Base-by-base conservation (phyloP, 2,329 filamentous ascomycete species). In the Arthroderma sp. region DNA sequence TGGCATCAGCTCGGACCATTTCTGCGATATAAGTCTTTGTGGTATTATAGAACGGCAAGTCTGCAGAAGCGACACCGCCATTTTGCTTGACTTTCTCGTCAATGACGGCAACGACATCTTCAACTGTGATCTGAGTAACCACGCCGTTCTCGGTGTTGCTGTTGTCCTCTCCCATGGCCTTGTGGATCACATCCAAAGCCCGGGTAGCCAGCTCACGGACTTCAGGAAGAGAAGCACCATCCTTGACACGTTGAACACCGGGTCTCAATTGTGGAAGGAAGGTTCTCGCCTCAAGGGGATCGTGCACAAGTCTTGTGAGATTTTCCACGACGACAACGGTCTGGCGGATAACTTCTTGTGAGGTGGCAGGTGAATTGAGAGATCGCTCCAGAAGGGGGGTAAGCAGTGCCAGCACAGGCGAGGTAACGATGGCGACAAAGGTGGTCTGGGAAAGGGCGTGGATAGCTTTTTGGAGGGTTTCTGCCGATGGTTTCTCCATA, bases 291-390 rank as follows among this genome's bases (percentile, higher is more conserved):
- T 98, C 91, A 48, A 94, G 79, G 9, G 91, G 91, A 62, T 85
- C 88, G 65, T 98, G 91, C 29, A 98, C 91, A 30, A 98, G 79
- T 71, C 94, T 96, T 49, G 91, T 98, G 70, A 98, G 72, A 69
- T 98, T 98, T 70, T 98, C 91, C 15, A 91, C 84, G 42, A 98
- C 93, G 44, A 98, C 87, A 29, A 94, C 87, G 2, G 91, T 94
- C 68, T 95, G 89, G 49, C 91, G 83, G 45, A 95, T 74, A 22
- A 96, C 88, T 68, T 98, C 91, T 63, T 98, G 91, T 3, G 85
- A 75, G 4, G 91, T 98, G 10, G 78, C 78, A 6, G 89, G 91
- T 49, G 81, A 89, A 71, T 95, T 95, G 49, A 98, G 76, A 11
- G 88, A 86, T 55, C 91, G 83, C 69, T 96, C 91, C 29, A 98